phyloP scores from a whole-genome alignment of 345 rosid species.

The Ailanthus altissimus region DNA sequence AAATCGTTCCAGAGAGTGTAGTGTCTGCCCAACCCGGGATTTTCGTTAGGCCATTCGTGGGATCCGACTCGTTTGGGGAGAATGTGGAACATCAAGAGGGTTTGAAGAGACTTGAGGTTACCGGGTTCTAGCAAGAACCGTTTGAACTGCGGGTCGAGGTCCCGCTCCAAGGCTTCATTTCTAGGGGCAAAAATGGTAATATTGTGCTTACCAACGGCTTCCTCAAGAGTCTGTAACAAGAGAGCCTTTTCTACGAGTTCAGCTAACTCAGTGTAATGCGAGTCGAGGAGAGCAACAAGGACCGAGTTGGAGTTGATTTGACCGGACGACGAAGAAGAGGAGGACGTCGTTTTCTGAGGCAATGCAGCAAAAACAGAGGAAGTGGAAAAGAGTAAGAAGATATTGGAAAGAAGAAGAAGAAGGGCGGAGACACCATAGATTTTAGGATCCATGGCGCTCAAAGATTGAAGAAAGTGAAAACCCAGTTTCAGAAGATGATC shows the following conservation, averaged over 20 bases:
- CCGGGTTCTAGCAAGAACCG: constrained; percentile 91
- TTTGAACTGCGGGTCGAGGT: constrained; percentile 84
- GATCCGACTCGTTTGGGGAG: constrained; percentile 59
- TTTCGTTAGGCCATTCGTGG: constrained; percentile 50
- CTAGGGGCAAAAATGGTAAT: constrained; percentile 92
- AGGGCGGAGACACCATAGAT: constrained; percentile 48
- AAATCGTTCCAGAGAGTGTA: constrained; percentile 49
- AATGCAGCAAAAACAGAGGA: constrained; percentile 41
- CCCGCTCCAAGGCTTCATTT: constrained; percentile 83
- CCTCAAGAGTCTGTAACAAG: constrained; percentile 83
- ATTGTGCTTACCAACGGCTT: constrained; percentile 78
- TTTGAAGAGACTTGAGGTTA: constrained; percentile 76
- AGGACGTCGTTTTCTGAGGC: constrained; percentile 38
- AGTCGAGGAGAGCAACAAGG: constrained; percentile 94
- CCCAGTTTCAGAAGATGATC: too few relatives aligned
- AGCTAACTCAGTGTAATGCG: constrained; percentile 87
- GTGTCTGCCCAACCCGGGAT: constrained; percentile 35
- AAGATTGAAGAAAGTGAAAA: not conserved
- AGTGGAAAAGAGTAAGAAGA: constrained; percentile 28
- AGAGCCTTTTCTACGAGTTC: constrained; percentile 91
- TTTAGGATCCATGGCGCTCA: constrained; percentile 55
- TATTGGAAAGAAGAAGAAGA: not conserved
- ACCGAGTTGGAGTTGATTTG: constrained; percentile 90
- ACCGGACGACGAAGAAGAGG: constrained; percentile 29
- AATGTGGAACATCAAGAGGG: constrained; percentile 74